Conservation (phyloP, 768 basidiomycete species). For the Gloeostereum incarnatum region DNA sequence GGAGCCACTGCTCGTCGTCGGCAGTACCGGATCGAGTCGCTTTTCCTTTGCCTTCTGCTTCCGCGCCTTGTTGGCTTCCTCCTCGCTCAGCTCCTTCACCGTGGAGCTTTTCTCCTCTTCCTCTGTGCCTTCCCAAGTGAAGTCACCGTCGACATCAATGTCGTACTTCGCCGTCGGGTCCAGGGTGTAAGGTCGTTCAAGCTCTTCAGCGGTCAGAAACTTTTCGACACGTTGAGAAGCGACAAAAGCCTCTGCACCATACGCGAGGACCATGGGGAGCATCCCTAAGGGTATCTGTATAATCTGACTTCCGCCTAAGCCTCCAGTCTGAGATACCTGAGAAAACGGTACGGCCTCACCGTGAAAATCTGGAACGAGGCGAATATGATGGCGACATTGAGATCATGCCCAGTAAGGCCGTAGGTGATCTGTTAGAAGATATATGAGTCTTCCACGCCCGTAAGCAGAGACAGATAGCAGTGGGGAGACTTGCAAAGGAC, state of each 20-base stretch:
- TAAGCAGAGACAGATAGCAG: no score
- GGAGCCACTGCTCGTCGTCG: no score
- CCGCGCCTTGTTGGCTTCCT: constrained; percentile 14
- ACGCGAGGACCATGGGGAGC: constrained; percentile 45
- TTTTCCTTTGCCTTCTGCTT: constrained; percentile 11
- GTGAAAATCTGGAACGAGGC: constrained; percentile 51
- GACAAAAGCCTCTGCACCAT: constrained; percentile 38
- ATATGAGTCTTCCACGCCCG: not conserved
- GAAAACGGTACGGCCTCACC: constrained; percentile 17
- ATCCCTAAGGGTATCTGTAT: constrained; percentile 50
- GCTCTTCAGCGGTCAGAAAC: constrained; percentile 47
- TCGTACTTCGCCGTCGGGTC: constrained; percentile 27
- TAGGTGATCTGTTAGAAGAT: constrained; percentile 44
- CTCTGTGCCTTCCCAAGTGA: constrained; percentile 36
- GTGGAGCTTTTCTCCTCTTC: constrained; percentile 9
- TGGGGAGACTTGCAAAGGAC: constrained; percentile 41
- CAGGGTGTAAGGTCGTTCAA: constrained; percentile 34
- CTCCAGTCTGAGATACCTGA: not conserved
- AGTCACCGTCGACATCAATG: constrained; percentile 39
- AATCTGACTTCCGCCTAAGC: constrained; percentile 24
- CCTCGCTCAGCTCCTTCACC: constrained; percentile 12
- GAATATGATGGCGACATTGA: constrained; percentile 49
- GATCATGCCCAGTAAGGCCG: constrained; percentile 40
- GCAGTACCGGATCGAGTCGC: no score
- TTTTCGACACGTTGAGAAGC: constrained; percentile 37